Evolutionary conservation across 768 basidiomycete genomes (phyloP), one percentile per base, ranked within the genome.

Genomic region (Kwoniella mangroviensis): DNA sequence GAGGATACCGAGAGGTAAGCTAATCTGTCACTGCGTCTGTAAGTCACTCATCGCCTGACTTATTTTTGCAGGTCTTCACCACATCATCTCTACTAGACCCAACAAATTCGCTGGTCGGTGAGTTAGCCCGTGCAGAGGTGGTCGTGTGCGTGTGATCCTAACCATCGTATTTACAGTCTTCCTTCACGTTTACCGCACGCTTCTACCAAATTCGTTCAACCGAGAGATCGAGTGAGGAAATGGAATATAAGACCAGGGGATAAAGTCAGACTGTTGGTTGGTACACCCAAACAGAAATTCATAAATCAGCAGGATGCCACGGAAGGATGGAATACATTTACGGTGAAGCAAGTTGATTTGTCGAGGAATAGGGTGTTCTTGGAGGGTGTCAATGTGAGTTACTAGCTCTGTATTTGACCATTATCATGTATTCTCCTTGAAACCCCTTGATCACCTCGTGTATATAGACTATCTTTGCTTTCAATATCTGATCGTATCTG

Each of bases 211-310:
- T 81, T 70, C 58, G 75, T 79, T 13, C 75, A 72, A 52, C 78
- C 78, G 17, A 53, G 63, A 55, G 75, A 77, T 49, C 68, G 81
- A 62, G 71, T 82, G 21, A 64, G 69, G 45, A 71, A 73, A 70
- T 82, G 79, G 79, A 82, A 82, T 60, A 75, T 82, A 58, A 69
- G 74, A 22, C 73, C 74, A n/a, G 79, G 78, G 19, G 81, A 82
- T 68, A 73, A 75, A 68, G 81, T 82, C 55, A 73, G 81, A 19
- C 56, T 82, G 56, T 51, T 71, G 10, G 76, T 78, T 4, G 81
- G 81, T 4, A 79, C 75, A 55, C 70, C 78, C 7, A 43, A 71
- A 34, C 78, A 80, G 43, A 80, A 79, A 65, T 82, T 63, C 61
- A 15, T 77, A 57, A 73, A 82, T 68, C 74, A 75, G 60, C 57